phyloP scores from a whole-genome alignment of 2,329 filamentous ascomycete genomes.

The Beauveria scarabaeidicola region DNA sequence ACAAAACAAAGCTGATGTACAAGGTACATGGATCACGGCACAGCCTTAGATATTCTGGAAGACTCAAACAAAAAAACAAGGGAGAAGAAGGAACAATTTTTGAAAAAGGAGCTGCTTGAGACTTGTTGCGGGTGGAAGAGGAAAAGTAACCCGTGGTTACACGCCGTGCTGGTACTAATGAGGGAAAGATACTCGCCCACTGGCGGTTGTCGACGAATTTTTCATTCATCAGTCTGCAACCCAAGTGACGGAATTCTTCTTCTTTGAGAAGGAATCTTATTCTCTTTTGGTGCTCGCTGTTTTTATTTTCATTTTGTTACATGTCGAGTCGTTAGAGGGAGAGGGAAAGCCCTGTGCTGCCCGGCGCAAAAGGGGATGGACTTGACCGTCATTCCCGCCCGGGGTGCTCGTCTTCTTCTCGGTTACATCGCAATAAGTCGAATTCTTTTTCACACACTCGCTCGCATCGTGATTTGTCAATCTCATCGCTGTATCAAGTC shows the following conservation, averaged over 20 bases:
- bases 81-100: not conserved
- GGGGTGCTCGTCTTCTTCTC: slow-evolving; percentile 11
- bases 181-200: slow-evolving; percentile 97
- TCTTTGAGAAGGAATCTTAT: not conserved
- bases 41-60: not conserved
- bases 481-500: not conserved
- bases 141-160: slow-evolving; percentile 13
- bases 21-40: not conserved
- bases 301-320: slow-evolving; percentile 1
- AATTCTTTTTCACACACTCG: too few relatives aligned
- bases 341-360: slow-evolving; percentile 98
- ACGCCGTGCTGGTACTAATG: slow-evolving; percentile 67
- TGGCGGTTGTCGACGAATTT: slow-evolving; percentile 19
- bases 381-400: slow-evolving; percentile 75
- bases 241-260: too few relatives aligned
- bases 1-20: too few relatives aligned
- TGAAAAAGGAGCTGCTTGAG: not conserved
- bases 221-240: slow-evolving; percentile 14
- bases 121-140: slow-evolving; percentile 4
- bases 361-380: slow-evolving; percentile 57
- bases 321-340: slow-evolving; percentile 27
- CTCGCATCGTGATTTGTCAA: too few relatives aligned
- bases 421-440: not conserved
- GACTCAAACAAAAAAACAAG: not conserved
- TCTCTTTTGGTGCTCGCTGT: slow-evolving; percentile 14